phyloP scores from a whole-genome alignment of 2,329 filamentous ascomycete genomes.

The Diplodia mutila region DNA sequence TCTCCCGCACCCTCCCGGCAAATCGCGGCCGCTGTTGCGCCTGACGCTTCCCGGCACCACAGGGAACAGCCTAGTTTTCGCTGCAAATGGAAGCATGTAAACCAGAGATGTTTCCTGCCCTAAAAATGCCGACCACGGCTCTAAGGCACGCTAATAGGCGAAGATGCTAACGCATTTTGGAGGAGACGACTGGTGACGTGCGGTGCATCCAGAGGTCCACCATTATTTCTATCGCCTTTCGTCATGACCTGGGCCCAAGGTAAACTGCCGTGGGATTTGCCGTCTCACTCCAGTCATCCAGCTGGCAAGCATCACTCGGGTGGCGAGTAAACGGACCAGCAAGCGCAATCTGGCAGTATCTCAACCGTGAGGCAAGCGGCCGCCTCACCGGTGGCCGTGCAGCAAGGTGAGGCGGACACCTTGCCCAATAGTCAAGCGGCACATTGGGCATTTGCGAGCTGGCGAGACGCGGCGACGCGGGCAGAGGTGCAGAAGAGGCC shows the following conservation, averaged over 20 bases:
- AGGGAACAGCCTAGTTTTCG: background rate
- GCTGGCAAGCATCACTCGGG: background rate
- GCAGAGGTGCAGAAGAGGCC: background rate
- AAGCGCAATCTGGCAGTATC: background rate
- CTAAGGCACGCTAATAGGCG: background rate
- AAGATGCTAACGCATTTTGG: background rate
- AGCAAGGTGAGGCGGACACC: background rate
- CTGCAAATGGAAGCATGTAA: background rate
- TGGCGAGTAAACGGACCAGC: background rate
- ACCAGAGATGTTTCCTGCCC: background rate
- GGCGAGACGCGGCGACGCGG: background rate
- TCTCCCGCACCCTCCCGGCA: background rate
- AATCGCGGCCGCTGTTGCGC: background rate
- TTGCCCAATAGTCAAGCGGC: background rate
- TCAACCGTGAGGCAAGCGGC: background rate
- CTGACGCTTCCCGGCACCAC: background rate
- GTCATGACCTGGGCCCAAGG: background rate
- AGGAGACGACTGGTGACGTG: background rate
- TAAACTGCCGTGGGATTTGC: background rate
- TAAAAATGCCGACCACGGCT: background rate
- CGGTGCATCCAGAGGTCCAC: background rate
- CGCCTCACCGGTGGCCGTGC: background rate
- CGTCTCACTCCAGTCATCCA: background rate
- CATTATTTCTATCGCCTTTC: background rate
- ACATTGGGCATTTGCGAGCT: background rate